Evolutionary conservation across 2,329 filamentous ascomycete genomes (phyloP).

Genomic region (Aspergillus fischeri): DNA sequence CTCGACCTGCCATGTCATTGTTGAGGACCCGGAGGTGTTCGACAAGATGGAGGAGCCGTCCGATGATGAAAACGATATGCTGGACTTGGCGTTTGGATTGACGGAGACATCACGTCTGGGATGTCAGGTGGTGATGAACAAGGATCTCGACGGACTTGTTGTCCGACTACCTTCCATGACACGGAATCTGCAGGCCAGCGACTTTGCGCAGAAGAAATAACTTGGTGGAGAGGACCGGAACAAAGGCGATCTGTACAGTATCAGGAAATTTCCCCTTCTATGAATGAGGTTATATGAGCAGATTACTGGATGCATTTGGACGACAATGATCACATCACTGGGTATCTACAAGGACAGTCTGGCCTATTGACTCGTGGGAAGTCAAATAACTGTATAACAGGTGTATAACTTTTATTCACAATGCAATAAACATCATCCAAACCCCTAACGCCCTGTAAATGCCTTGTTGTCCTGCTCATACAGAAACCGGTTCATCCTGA

Average conservation of each 20-base stretch:
- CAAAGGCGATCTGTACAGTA: not conserved
- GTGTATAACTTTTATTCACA: constrained; percentile 1
- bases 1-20: constrained; percentile 88
- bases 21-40: constrained; percentile 67
- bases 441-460: constrained; percentile 32
- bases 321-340: not conserved
- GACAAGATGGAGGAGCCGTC: constrained; percentile 74
- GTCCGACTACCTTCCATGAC: constrained; percentile 91
- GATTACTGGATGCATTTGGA: not conserved
- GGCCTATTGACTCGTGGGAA: not conserved
- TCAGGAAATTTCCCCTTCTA: not conserved
- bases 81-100: constrained; percentile 84
- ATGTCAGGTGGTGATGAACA: constrained; percentile 88
- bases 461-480: constrained; percentile 25
- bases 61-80: constrained; percentile 83
- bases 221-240: constrained; percentile 1
- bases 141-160: constrained; percentile 79
- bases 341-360: not conserved
- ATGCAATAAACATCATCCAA: constrained; percentile 13
- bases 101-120: constrained; percentile 81
- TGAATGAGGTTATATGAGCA: not conserved
- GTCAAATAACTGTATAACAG: constrained; percentile 14
- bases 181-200: constrained; percentile 89
- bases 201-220: constrained; percentile 60
- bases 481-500: not conserved